Evolutionary conservation across 768 basidiomycete species (phyloP).

Genomic region (Kwoniella dendrophila): DNA sequence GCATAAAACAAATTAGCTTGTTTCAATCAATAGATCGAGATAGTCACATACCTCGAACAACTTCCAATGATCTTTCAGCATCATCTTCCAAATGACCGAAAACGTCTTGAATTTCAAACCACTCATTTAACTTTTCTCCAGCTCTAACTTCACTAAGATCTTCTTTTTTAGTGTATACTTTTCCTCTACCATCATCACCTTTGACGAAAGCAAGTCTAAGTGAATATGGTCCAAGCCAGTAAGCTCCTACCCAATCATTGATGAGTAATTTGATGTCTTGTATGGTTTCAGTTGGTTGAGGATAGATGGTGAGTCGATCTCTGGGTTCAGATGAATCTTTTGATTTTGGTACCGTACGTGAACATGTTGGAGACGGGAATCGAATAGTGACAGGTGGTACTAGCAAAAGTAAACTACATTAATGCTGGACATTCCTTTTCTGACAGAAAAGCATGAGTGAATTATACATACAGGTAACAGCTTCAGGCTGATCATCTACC

Average conservation of each 20-base stretch:
- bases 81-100: constrained; percentile 52
- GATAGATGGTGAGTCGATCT: constrained; percentile 41
- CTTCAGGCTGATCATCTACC: constrained; percentile 15
- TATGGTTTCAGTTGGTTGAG: constrained; percentile 53
- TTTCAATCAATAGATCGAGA: background rate
- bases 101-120: constrained; percentile 57
- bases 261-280: constrained; percentile 56
- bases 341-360: constrained; percentile 44
- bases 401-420: constrained; percentile 4
- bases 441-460: background rate
- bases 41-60: constrained; percentile 55
- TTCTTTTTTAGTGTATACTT: constrained; percentile 42
- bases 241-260: constrained; percentile 57
- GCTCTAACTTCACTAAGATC: constrained; percentile 46
- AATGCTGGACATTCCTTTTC: too few species aligned
- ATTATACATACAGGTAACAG: constrained; percentile 4
- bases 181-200: constrained; percentile 34
- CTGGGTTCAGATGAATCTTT: constrained; percentile 18
- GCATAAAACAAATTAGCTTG: background rate
- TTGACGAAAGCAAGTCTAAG: constrained; percentile 43
- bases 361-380: constrained; percentile 43
- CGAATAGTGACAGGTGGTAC: constrained; percentile 49
- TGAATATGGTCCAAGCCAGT: constrained; percentile 59
- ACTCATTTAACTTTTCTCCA: constrained; percentile 57
- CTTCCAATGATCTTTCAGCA: constrained; percentile 56